Base-by-base conservation (phyloP, 2,329 filamentous ascomycete genomes). In the Phaeosphaeriaceae sp. region DNA sequence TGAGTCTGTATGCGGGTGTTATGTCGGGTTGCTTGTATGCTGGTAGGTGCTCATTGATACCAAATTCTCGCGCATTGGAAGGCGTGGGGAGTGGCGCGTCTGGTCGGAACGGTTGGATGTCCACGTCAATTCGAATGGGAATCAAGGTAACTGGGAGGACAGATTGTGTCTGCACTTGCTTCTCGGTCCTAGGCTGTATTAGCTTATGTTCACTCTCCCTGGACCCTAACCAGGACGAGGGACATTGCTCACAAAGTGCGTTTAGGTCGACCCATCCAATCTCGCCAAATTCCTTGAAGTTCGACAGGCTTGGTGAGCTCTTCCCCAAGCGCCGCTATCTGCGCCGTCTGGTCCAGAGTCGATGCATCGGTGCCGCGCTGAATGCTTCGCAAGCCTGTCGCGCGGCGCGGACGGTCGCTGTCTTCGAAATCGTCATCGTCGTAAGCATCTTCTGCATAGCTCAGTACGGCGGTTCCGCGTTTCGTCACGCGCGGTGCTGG, bases 381-480 rank as follows among this genome's bases (percentile, higher is more conserved):
- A 71, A 93, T 78, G 71, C 90, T 97, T 68, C 93, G 89, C 77
- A 97, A 77, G 5, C 93, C 93, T 0, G 93, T 96, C 13, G 91
- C 86, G 56, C 87, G 82, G 61, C 88, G 82, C 45, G 85, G 91
- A 1, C 89, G 89, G 62, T 94, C 89, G 63, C 92, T 86, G 58
- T 86, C 84, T 54, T 92, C 90, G 62, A 92, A 90, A 50, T 91
- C 89, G 62, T 92, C 91, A 55, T 89, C 93, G 66, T 97, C 94
- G 73, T 90, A 96, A 48, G 93, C 93, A 76, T 98, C 94, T 76
- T 99, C 95, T 22, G 95, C 94, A 75, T 99, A 99, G 81, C 97
- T 99, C 80, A 98, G 95, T 63, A 94, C 91, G 33, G 92, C 95
- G 1, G 95, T 98, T 57, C 95, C 95, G 78, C 95, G 90, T 82